Evolutionary conservation across 306 rosid genomes (phyloP).

Genomic region (Rosa lucieae): DNA sequence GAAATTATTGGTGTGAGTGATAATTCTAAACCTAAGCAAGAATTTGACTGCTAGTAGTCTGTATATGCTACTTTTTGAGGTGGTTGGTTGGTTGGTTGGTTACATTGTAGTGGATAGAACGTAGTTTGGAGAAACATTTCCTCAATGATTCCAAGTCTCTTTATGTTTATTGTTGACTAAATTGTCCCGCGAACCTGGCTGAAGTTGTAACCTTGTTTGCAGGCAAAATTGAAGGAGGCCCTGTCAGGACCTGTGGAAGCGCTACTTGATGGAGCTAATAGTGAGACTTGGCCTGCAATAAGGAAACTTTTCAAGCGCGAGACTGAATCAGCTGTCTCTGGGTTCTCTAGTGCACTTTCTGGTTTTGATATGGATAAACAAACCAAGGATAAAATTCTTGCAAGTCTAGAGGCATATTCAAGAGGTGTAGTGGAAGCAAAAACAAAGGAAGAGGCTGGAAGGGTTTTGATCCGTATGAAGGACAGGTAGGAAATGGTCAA

Average conservation of each 20-base stretch:
- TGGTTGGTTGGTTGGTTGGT: background rate
- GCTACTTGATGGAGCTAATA: conserved; percentile 85
- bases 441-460: conserved; percentile 96
- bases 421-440: conserved; percentile 78
- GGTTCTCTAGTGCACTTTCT: conserved; percentile 61
- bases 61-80: background rate
- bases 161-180: conserved; percentile 17
- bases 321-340: conserved; percentile 71
- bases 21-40: background rate
- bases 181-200: conserved; percentile 31
- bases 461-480: conserved; percentile 90
- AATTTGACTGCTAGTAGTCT: background rate
- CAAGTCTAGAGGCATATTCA: conserved; percentile 58
- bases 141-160: conserved; percentile 1
- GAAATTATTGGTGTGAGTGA: conserved; percentile 9
- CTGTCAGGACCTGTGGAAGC: conserved; percentile 83
- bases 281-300: conserved; percentile 88
- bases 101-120: background rate
- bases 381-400: conserved; percentile 47
- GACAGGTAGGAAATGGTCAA: conserved; percentile 63
- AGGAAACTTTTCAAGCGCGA: conserved; percentile 73
- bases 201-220: conserved; percentile 38
- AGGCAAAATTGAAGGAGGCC: conserved; percentile 76
- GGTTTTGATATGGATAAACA: conserved; percentile 79
- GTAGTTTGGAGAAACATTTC: conserved; percentile 15